Conservation (phyloP, 805 yeast species). For the Yamadazyma endophytica region DNA sequence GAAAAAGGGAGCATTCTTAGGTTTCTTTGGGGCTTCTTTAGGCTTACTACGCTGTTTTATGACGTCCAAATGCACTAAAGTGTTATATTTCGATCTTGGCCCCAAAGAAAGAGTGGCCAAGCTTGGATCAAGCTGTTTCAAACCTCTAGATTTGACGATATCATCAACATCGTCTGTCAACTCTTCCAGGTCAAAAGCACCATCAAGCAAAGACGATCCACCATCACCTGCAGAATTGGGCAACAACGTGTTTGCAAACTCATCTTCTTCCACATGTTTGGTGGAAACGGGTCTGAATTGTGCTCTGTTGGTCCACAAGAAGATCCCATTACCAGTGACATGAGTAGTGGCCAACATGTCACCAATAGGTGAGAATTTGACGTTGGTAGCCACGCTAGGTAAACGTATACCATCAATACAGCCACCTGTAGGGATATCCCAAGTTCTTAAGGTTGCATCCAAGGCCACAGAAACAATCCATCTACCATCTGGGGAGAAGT, state of each 20-base stretch:
- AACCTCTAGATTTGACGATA: conserved; percentile 39
- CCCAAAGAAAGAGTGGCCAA: conserved; percentile 72
- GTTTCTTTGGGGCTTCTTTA: conserved; percentile 78
- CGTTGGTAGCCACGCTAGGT: conserved; percentile 72
- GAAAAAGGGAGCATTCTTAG: conserved; percentile 79
- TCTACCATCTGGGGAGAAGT: conserved; percentile 91
- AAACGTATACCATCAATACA: conserved; percentile 89
- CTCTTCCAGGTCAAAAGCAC: conserved; percentile 75
- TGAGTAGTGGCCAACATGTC: conserved; percentile 91
- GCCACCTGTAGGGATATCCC: conserved; percentile 97
- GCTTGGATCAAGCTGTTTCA: conserved; percentile 57
- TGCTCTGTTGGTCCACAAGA: conserved; percentile 87
- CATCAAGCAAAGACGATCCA: conserved; percentile 67
- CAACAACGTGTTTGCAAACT: conserved; percentile 56
- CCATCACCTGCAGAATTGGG: conserved; percentile 82
- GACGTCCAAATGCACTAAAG: conserved; percentile 74
- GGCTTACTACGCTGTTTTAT: conserved; percentile 89
- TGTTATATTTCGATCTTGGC: conserved; percentile 74
- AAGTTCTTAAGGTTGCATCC: conserved; percentile 86
- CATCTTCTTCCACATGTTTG: conserved; percentile 71
- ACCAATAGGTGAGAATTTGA: conserved; percentile 81
- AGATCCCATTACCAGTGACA: conserved; percentile 84
- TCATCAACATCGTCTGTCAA: conserved; percentile 21
- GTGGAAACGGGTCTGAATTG: conserved; percentile 77
- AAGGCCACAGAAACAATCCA: conserved; percentile 84